Conservation (phyloP, 2,329 filamentous ascomycete species). For the Fusarium floridanum region DNA sequence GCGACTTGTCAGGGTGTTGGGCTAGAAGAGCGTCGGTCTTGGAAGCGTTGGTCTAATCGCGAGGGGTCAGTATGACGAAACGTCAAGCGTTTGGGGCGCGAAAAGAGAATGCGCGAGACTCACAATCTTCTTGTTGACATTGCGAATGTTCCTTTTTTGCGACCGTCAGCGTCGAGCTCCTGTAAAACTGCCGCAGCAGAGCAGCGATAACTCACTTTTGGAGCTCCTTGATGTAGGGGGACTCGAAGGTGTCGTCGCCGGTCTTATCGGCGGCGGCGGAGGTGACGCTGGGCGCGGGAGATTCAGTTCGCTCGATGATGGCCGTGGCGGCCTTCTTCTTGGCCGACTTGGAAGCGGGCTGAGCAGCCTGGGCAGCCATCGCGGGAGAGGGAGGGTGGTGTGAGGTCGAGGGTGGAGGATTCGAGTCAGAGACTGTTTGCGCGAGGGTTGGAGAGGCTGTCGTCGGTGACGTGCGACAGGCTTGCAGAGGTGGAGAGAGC, state of each 20-base stretch:
- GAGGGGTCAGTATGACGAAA: conserved; percentile 34
- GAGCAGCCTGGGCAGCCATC: conserved; percentile 74
- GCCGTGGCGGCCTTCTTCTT: conserved; percentile 75
- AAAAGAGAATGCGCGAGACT: conserved; percentile 53
- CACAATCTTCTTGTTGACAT: conserved; percentile 94
- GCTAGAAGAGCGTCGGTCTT: conserved; percentile 79
- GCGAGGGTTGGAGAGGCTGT: conserved; percentile 37
- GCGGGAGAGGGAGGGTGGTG: conserved; percentile 14
- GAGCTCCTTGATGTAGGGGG: conserved; percentile 86
- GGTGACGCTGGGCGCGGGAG: conserved; percentile 63
- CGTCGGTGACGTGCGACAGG: conserved; percentile 34
- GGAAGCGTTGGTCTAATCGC: conserved; percentile 72
- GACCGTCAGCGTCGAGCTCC: conserved; percentile 32
- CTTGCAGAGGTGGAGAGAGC: conserved; percentile 23
- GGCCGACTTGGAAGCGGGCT: conserved; percentile 73
- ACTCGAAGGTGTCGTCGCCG: conserved; percentile 74
- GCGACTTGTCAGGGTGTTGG: conserved; percentile 76
- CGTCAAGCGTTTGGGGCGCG: conserved; percentile 8
- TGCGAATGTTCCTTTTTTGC: conserved; percentile 81
- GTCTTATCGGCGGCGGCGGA: conserved; percentile 64
- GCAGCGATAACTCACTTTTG: conserved; percentile 76
- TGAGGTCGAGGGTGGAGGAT: conserved; percentile 25
- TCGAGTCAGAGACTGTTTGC: conserved; percentile 38
- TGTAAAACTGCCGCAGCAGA: background rate
- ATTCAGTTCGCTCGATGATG: conserved; percentile 64